A percentile compares a stretch with the other conserved stretches of the same genome.
Conservation (phyloP, 805 yeast genomes). For the Yamadazyma endophytica region DNA sequence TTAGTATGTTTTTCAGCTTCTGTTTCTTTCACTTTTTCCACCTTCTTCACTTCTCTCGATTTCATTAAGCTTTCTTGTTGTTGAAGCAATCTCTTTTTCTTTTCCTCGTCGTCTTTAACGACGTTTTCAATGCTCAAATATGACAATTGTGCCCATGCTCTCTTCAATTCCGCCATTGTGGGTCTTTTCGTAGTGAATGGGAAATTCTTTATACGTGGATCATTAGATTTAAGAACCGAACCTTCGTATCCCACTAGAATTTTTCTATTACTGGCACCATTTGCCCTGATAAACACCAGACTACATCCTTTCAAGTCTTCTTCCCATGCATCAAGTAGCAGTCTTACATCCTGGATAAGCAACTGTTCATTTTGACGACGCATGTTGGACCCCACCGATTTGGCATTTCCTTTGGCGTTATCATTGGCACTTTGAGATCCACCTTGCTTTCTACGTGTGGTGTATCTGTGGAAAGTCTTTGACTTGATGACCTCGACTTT, state of each 20-base stretch:
- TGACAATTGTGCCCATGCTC: slow-evolving; percentile 78
- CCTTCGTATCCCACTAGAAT: slow-evolving; percentile 66
- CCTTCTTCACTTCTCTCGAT: slow-evolving; percentile 11
- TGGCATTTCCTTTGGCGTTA: slow-evolving; percentile 90
- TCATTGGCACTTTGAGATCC: slow-evolving; percentile 94
- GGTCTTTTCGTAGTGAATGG: slow-evolving; percentile 93
- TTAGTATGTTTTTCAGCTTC: slow-evolving; percentile 47
- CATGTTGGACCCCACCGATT: slow-evolving; percentile 88
- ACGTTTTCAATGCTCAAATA: slow-evolving; percentile 50
- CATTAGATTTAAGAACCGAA: slow-evolving; percentile 47
- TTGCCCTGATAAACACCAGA: slow-evolving; percentile 74
- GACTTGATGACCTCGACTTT: slow-evolving; percentile 64
- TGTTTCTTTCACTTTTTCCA: slow-evolving; percentile 11
- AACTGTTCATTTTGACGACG: slow-evolving; percentile 90
- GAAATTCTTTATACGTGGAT: slow-evolving; percentile 60
- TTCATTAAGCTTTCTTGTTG: slow-evolving; percentile 12
- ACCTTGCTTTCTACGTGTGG: slow-evolving; percentile 96
- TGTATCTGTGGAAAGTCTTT: slow-evolving; percentile 89
- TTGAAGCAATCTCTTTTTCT: slow-evolving; percentile 16
- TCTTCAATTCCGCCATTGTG: slow-evolving; percentile 71
- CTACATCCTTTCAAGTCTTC: slow-evolving; percentile 55
- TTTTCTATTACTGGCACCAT: slow-evolving; percentile 63
- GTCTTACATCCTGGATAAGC: slow-evolving; percentile 71
- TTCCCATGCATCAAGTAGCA: slow-evolving; percentile 64
- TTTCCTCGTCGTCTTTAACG: slow-evolving; percentile 46